These are phyloP conservation scores for Garcia nutans DNA, from an alignment of 345 rosid species.

Conservation along the genomic window DNA sequence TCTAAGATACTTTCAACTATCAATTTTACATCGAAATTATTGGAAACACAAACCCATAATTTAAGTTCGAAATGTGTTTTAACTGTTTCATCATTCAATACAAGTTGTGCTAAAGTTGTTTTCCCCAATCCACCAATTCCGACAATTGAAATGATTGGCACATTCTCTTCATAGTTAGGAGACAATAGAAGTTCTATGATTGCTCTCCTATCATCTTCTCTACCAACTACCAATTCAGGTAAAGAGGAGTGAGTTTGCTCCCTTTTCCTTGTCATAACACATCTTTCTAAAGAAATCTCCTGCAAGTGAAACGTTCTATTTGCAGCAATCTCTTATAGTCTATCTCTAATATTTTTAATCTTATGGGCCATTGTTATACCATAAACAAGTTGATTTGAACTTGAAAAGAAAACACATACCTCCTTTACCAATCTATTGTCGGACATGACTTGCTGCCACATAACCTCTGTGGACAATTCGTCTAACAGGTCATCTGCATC, in stretches of 20 bases:
- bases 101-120: constrained; percentile 10
- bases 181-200: constrained; percentile 7
- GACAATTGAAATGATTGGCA: constrained; percentile 17
- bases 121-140: constrained; percentile 22
- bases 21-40: constrained; percentile 11
- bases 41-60: constrained; percentile 26
- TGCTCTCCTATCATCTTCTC: constrained; percentile 19
- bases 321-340: constrained; percentile 16
- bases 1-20: constrained; percentile 15
- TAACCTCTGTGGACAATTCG: constrained; percentile 24
- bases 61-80: constrained; percentile 17
- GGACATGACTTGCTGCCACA: background rate
- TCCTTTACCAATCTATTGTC: background rate
- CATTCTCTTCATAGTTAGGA: background rate
- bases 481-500: constrained; percentile 39
- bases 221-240: constrained; percentile 13
- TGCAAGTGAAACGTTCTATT: background rate
- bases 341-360: constrained; percentile 20
- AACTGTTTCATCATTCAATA: constrained; percentile 14
- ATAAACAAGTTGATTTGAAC: constrained; percentile 14
- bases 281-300: background rate
- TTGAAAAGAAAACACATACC: constrained; percentile 13
- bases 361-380: constrained; percentile 8
- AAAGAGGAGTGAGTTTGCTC: constrained; percentile 14
- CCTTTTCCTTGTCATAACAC: background rate